phyloP scores from a whole-genome alignment of 1,284 basidiomycete genomes.

The Agaricales sp. region DNA sequence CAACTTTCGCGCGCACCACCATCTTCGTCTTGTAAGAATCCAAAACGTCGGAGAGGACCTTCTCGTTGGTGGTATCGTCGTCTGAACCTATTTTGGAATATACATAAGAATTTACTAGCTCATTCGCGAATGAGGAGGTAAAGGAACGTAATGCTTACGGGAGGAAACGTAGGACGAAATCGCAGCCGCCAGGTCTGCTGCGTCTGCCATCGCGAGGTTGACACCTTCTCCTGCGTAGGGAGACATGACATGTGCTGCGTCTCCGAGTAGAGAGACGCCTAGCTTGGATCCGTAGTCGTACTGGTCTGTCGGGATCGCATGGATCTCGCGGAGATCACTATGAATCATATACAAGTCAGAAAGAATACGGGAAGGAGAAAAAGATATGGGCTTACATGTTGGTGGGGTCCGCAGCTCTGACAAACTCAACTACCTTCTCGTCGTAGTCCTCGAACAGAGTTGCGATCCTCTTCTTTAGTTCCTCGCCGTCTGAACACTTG shows the following conservation, averaged over 20 bases:
- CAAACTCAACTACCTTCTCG: slow-evolving; percentile 12
- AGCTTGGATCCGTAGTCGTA: slow-evolving; percentile 4
- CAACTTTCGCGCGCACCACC: not conserved
- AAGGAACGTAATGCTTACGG: not conserved
- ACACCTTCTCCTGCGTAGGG: slow-evolving; percentile 35
- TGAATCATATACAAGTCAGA: not conserved
- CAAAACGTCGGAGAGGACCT: not conserved
- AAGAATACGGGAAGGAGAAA: not conserved
- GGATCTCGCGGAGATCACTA: slow-evolving; percentile 8
- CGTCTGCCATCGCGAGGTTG: slow-evolving; percentile 15
- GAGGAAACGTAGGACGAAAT: not conserved
- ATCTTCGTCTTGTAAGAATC: not conserved
- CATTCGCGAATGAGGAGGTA: not conserved
- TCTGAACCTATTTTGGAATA: not conserved
- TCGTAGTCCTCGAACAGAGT: slow-evolving; percentile 17
- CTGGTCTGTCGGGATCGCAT: slow-evolving; percentile 10
- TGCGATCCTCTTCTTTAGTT: slow-evolving; percentile 9
- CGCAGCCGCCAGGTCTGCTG: not conserved
- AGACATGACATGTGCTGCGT: slow-evolving; percentile 39
- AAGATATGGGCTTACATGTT: slow-evolving; percentile 2
- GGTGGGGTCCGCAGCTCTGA: slow-evolving; percentile 16
- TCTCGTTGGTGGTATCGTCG: not conserved
- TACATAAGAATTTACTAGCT: not conserved
- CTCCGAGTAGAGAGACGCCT: slow-evolving; percentile 23
- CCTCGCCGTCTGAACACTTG: slow-evolving; percentile 4